Evolutionary conservation across 768 basidiomycete species (phyloP).

Genomic region (Russula ochroleuca): DNA sequence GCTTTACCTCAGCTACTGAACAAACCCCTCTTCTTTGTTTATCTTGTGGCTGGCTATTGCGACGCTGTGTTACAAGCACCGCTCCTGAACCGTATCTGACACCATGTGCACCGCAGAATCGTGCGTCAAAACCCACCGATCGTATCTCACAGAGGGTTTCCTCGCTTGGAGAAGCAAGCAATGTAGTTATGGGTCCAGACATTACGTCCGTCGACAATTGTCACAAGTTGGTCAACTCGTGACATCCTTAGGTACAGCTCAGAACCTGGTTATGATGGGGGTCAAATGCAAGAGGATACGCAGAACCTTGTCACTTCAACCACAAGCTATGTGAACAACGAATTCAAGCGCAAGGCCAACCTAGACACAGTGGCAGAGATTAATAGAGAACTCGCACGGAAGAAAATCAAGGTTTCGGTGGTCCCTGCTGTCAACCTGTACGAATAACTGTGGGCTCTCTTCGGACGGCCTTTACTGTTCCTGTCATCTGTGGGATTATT

Average conservation of each 20-base stretch:
- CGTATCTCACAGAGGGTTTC: background rate
- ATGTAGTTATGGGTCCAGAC: background rate
- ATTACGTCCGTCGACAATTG: background rate
- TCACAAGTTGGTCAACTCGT: background rate
- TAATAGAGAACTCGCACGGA: constrained; percentile 37
- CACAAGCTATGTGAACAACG: constrained; percentile 27
- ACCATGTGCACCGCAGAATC: constrained; percentile 11
- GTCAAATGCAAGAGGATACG: constrained; percentile 43
- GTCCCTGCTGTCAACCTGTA: constrained; percentile 67
- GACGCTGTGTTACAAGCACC: background rate
- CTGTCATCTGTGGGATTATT: background rate
- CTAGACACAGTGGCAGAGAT: constrained; percentile 23
- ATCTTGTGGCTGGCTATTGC: background rate
- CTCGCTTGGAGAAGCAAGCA: background rate
- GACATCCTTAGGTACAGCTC: background rate
- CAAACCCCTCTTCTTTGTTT: background rate
- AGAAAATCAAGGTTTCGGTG: constrained; percentile 72
- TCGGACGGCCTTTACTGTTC: background rate
- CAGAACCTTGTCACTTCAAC: constrained; percentile 29
- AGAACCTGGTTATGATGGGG: constrained; percentile 18
- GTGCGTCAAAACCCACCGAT: constrained; percentile 14
- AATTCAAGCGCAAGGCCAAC: constrained; percentile 37
- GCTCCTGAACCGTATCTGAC: background rate
- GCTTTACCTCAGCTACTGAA: background rate
- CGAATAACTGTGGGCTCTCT: constrained; percentile 43